phyloP scores from a whole-genome alignment of 352 stramenopile species.

The Thalassiosira delicatula region DNA sequence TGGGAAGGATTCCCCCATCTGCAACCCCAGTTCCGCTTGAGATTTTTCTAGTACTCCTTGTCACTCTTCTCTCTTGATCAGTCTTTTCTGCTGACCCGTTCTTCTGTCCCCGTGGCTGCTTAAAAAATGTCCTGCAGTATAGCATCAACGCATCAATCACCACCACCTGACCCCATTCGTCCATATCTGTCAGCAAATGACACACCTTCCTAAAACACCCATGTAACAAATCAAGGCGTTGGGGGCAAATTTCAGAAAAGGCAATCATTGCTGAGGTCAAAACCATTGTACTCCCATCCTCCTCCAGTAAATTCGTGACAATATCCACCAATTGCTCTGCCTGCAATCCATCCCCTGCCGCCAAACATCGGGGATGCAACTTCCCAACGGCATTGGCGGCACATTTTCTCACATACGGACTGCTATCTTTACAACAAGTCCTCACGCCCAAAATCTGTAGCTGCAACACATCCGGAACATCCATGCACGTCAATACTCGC shows the following conservation, averaged over 20 bases:
- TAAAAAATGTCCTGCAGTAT: constrained; percentile 96
- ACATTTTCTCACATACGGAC: constrained; percentile 97
- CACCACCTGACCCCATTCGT: constrained; percentile 98
- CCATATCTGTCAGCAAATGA: constrained; percentile 96
- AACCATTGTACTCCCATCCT: constrained; percentile 94
- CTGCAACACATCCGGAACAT: constrained; percentile 97
- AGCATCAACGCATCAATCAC: constrained; percentile 91
- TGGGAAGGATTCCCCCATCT: not conserved
- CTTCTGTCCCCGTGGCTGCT: constrained; percentile 84
- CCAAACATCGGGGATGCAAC: constrained; percentile 81
- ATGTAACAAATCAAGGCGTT: constrained; percentile 94
- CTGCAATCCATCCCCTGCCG: constrained; percentile 88
- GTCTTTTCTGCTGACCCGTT: constrained; percentile 75
- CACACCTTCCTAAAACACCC: constrained; percentile 95
- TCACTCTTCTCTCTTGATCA: constrained; percentile 76
- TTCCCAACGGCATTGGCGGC: constrained; percentile 95
- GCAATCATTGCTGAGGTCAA: constrained; percentile 93
- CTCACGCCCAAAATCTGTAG: constrained; percentile 97
- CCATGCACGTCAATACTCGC: constrained; percentile 96
- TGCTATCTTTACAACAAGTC: constrained; percentile 89
- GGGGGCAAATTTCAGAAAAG: constrained; percentile 94
- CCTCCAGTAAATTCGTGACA: constrained; percentile 92
- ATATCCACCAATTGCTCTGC: constrained; percentile 91
- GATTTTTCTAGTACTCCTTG: constrained; percentile 47
- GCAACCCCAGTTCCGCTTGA: not conserved